Evolutionary conservation across 371 early-diverging fungal genomes (phyloP), one percentile per base, ranked within the genome.

Genomic region (Syncephalis plumigaleata): DNA sequence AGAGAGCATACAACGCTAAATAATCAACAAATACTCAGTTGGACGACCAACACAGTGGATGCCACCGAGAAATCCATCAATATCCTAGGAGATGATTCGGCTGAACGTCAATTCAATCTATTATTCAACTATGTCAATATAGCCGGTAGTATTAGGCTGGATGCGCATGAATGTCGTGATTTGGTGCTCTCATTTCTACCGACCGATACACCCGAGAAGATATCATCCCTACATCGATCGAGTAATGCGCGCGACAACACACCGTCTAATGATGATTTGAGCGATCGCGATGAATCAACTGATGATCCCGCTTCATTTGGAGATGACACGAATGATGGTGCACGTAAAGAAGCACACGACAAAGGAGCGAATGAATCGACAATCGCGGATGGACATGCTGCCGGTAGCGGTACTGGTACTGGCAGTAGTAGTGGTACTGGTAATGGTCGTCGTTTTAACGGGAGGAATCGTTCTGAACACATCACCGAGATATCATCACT

Each of bases 71-170:
- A 79, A 50, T 75, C 82, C 0, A 72, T 73, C 2, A 67, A 61
- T n/a, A 44, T 48, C 13, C 64, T 61, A 36, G 56, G 59, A 15
- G 50, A 59, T 25, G 54, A 60, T 31, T 59, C 69, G 1, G 60
- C 66, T 24, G 67, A 70, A 15, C 70, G 73, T 48, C 81, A 84
- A 45, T 85, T 82, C 55, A 91, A 88, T 53, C 83, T 87, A 52
- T 68, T 91, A 0, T 91, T 88, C 59, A 91, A 91, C 51, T 79
- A 75, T 52, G 88, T 91, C 54, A 81, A 85, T 47, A 76, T 82
- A 51, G 75, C 89, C 40, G 80, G 84, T 48, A 72, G 86, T 51
- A 56, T 88, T 8, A 58, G 61, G n/a, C 59, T 91, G 9, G 59
- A 63, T 3, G 77, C 87, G 2, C 65, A 68, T 7, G 59, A 81